Base-by-base conservation (phyloP, 352 stramenopile species). In the Sclerospora graminicola region DNA sequence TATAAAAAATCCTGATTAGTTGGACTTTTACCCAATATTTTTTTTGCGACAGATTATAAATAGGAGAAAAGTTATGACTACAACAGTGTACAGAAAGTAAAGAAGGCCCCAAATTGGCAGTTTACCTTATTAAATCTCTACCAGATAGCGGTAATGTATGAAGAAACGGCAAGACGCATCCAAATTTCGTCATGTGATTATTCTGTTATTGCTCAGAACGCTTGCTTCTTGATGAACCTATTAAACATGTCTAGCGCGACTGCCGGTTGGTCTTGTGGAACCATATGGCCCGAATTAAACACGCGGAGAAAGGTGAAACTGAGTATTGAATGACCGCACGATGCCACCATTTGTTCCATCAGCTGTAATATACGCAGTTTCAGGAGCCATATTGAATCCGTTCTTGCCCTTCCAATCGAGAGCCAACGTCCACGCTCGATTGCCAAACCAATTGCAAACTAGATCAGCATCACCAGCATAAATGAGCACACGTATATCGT, bases 371-470 rank as follows among this genome's bases (percentile, higher is more conserved):
- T 49, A 60, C 0, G 51, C n/a, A 20, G 37, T 54, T 14, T 64
- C 56, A 9, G 58, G 42, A 10, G 60, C 75, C 0, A 45, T 44
- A 35, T 91, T 84, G 66, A 98, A 98, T 9, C 76, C 64, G 8
- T 60, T 46, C 55, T 88, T 80, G 33, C 94, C 89, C 19, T 51
- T 72, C 95, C 95, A 99, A 21, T 97, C 76, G 29, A 99, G 63
- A 5, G 54, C 74, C 19, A 88, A 60, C 0, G 89, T 96, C 94
- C 93, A 98, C 19, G 92, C 93, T 47, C 96, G 54, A 56, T 98
- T 98, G 16, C 95, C 95, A 32, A 97, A 57, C 73, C 95, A 98
- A 60, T 99, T 98, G 69, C 88, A 98, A 60, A 98, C 97, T 50
- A 98, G 95, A 60, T 98, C 95, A 8, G 89, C 73, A 63, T 99